Conservation (phyloP, 2,329 filamentous ascomycete species). For the Fusarium musae region DNA sequence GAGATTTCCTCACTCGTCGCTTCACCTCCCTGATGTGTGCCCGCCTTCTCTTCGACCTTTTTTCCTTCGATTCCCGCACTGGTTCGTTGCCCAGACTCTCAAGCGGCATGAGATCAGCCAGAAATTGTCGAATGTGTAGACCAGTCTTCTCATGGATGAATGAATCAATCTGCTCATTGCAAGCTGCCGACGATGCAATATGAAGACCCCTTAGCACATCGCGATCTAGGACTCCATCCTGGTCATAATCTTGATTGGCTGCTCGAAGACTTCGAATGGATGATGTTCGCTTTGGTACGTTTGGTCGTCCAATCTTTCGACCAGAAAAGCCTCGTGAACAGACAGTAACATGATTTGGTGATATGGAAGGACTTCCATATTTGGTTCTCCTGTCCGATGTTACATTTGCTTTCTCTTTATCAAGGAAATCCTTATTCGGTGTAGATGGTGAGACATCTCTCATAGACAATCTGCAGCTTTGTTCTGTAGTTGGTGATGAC, state of each 20-base stretch:
- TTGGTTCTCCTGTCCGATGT: neutral
- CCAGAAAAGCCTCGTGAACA: slow-evolving; percentile 45
- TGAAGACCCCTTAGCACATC: slow-evolving; percentile 66
- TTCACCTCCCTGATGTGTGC: slow-evolving; percentile 51
- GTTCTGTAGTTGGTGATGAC: slow-evolving; percentile 1
- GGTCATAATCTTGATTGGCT: slow-evolving; percentile 47
- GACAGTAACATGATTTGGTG: slow-evolving; percentile 40
- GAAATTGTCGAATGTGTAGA: slow-evolving; percentile 62
- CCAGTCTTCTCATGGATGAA: slow-evolving; percentile 64
- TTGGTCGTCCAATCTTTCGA: slow-evolving; percentile 45
- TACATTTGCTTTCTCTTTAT: neutral
- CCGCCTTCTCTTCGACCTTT: slow-evolving; percentile 45
- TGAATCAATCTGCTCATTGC: slow-evolving; percentile 63
- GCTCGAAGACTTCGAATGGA: slow-evolving; percentile 46
- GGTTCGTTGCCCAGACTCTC: slow-evolving; percentile 56
- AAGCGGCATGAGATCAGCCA: slow-evolving; percentile 64
- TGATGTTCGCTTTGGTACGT: slow-evolving; percentile 51
- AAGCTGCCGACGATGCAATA: slow-evolving; percentile 66
- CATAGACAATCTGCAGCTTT: slow-evolving; percentile 7
- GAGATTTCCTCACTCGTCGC: slow-evolving; percentile 50
- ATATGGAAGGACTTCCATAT: neutral
- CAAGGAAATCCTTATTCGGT: neutral
- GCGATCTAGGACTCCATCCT: slow-evolving; percentile 57
- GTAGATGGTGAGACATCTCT: neutral
- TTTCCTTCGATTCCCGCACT: slow-evolving; percentile 37